These are phyloP conservation scores for Aspergillus panamensis DNA, from an alignment of 495 filamentous ascomycete genomes.

Conservation along the genomic window DNA sequence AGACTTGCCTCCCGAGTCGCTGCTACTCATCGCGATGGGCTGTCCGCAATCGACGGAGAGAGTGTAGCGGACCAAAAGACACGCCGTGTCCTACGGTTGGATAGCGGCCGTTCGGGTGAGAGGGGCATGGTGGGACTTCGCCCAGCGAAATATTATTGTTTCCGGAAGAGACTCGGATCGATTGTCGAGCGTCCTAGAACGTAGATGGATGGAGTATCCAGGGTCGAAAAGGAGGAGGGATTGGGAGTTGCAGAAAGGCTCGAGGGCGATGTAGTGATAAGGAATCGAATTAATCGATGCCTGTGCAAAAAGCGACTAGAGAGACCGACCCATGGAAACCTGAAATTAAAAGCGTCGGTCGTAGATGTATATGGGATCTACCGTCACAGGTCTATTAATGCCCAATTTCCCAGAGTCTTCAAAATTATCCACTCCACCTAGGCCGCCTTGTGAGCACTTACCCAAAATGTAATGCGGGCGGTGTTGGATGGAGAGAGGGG, in stretches of 20 bases:
- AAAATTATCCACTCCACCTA: not conserved
- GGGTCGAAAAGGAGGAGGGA: not conserved
- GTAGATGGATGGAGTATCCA: not conserved
- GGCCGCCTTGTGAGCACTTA: constrained; percentile 10
- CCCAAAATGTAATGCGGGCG: constrained; percentile 2
- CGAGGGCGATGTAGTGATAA: not conserved
- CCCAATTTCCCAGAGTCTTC: not conserved
- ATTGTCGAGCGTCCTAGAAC: not conserved
- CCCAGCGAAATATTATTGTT: constrained; percentile 6
- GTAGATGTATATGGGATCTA: not conserved
- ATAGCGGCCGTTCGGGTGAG: constrained; percentile 26
- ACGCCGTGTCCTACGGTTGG: constrained; percentile 33
- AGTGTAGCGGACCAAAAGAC: constrained; percentile 14
- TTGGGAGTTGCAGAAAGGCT: not conserved
- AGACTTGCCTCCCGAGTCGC: constrained; percentile 19
- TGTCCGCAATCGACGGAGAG: constrained; percentile 11
- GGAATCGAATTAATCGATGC: not conserved
- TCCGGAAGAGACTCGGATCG: constrained; percentile 2
- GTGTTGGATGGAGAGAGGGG: too few species aligned
- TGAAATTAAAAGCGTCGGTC: not conserved
- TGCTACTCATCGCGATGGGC: constrained; percentile 25
- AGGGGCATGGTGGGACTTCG: constrained; percentile 38
- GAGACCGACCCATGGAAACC: not conserved
- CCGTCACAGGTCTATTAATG: not conserved
- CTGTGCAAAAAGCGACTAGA: not conserved